Conservation (phyloP, 768 basidiomycete genomes). For the Leucosporidium scottii region DNA sequence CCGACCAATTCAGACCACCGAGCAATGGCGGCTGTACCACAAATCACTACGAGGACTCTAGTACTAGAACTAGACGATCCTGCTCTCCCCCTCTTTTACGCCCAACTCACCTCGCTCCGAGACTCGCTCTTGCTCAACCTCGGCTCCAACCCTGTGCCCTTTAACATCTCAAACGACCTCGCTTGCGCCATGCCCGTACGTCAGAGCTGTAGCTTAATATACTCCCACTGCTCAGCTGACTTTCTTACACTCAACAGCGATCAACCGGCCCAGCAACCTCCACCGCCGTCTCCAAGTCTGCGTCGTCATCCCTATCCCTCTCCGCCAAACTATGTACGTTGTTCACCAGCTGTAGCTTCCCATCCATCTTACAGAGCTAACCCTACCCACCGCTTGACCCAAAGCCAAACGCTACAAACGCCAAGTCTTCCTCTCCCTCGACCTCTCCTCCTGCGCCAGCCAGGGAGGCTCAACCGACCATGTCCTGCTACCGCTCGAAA, state of each 20-base stretch:
- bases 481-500: slow-evolving; percentile 10
- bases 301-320: slow-evolving; percentile 12
- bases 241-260: background rate
- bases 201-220: too few species aligned
- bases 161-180: slow-evolving; percentile 7
- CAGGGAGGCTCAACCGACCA: slow-evolving; percentile 3
- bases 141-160: slow-evolving; percentile 4
- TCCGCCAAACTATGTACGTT: slow-evolving; percentile 11
- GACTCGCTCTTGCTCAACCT: slow-evolving; percentile 8
- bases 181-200: slow-evolving; percentile 24
- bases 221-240: background rate
- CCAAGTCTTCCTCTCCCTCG: slow-evolving; percentile 32
- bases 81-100: slow-evolving; percentile 16
- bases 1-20: background rate
- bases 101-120: slow-evolving; percentile 9
- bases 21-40: background rate
- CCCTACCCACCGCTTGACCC: too few species aligned
- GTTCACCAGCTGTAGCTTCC: too few species aligned
- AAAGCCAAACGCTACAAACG: slow-evolving; percentile 28
- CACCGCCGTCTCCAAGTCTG: slow-evolving; percentile 5
- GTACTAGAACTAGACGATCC: slow-evolving; percentile 8
- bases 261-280: background rate
- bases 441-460: slow-evolving; percentile 11
- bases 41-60: slow-evolving; percentile 1
- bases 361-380: too few species aligned